These are phyloP conservation scores for Ascochyta lentis DNA, from an alignment of 2,329 filamentous ascomycete species.

Conservation along the genomic window DNA sequence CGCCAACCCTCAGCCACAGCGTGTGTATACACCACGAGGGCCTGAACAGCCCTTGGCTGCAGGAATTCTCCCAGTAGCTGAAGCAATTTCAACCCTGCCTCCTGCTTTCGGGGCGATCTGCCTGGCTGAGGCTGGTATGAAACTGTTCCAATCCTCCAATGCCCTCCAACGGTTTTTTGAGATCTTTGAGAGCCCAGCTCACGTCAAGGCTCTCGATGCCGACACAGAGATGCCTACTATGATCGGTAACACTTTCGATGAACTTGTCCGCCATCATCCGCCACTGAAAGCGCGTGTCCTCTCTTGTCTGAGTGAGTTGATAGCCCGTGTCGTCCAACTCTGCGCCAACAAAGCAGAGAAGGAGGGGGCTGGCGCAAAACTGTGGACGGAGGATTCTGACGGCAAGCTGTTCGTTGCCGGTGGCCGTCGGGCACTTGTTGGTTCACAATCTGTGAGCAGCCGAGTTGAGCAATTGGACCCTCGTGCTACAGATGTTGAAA, in stretches of 20 bases:
- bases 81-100: slow-evolving; percentile 87
- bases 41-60: slow-evolving; percentile 57
- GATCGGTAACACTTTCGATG: slow-evolving; percentile 87
- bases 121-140: slow-evolving; percentile 84
- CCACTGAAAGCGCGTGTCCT: slow-evolving; percentile 79
- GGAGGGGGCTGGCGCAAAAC: slow-evolving; percentile 77
- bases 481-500: slow-evolving; percentile 61
- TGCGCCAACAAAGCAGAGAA: slow-evolving; percentile 73
- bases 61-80: slow-evolving; percentile 84
- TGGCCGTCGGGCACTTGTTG: slow-evolving; percentile 54
- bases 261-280: slow-evolving; percentile 92
- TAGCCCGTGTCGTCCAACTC: slow-evolving; percentile 78
- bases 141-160: slow-evolving; percentile 81
- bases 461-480: slow-evolving; percentile 21
- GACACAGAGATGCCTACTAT: slow-evolving; percentile 75
- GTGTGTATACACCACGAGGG: slow-evolving; percentile 32
- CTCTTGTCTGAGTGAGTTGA: slow-evolving; percentile 86
- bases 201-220: slow-evolving; percentile 81
- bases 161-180: slow-evolving; percentile 89
- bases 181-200: slow-evolving; percentile 91
- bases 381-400: slow-evolving; percentile 68
- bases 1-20: slow-evolving; percentile 16
- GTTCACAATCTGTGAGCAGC: slow-evolving; percentile 49
- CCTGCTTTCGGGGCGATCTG: slow-evolving; percentile 93
- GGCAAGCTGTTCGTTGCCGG: slow-evolving; percentile 68